Percentiles rank a stretch among this genome's conserved stretches.
These are phyloP conservation scores for Naganishia onofrii DNA, from an alignment of 768 basidiomycete genomes.

Conservation along the genomic window DNA sequence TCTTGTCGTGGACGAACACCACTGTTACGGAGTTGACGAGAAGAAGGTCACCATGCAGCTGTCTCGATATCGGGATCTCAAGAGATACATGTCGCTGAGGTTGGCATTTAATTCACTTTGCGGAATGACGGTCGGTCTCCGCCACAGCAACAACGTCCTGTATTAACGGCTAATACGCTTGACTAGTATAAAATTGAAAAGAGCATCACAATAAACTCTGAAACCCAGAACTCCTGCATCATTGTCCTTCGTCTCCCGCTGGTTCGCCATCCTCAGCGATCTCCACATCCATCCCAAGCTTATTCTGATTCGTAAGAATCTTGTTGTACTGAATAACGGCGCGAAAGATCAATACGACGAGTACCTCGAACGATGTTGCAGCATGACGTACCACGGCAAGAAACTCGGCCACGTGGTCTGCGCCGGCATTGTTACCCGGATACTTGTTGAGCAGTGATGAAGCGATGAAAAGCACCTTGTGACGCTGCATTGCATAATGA, in stretches of 20 bases:
- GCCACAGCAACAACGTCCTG: too few species aligned
- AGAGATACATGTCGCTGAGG: too few species aligned
- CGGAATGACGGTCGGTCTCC: too few species aligned
- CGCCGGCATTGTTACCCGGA: conserved; percentile 34
- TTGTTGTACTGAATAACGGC: conserved; percentile 14
- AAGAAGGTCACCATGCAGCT: too few species aligned
- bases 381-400: conserved; percentile 34
- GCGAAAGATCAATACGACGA: not conserved
- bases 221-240: too few species aligned
- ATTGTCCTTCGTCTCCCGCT: not conserved
- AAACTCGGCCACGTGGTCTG: conserved; percentile 38
- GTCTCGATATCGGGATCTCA: too few species aligned
- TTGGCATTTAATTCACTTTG: too few species aligned
- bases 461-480: conserved; percentile 39
- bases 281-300: conserved; percentile 12
- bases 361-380: not conserved
- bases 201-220: too few species aligned
- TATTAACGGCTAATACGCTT: too few species aligned
- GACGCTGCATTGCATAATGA: conserved; percentile 2
- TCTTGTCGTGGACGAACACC: too few species aligned
- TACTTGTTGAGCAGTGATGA: conserved; percentile 39
- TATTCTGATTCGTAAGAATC: conserved; percentile 29
- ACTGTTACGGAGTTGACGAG: too few species aligned
- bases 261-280: conserved; percentile 11
- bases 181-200: too few species aligned